Conservation (phyloP, 176 grass and related monocot genomes). For the Aechmea fasciata region DNA sequence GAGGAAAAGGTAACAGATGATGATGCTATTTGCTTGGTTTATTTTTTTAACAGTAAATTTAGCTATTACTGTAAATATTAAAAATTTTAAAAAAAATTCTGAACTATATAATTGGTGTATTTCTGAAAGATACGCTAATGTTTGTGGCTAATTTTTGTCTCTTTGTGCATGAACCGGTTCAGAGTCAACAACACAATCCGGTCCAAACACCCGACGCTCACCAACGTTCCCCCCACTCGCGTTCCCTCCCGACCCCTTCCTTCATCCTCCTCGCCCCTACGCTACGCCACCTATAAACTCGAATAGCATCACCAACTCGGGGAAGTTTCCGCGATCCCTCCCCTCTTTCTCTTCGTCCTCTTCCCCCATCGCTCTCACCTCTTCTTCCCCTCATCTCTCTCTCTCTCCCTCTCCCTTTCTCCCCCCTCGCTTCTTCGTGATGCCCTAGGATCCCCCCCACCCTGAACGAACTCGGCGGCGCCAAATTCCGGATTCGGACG, state of each 20-base stretch:
- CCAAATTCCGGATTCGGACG: not conserved
- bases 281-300: slow-evolving; percentile 2
- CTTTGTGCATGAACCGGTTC: too few species aligned
- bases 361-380: not conserved
- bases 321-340: slow-evolving; percentile 29
- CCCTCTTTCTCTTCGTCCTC: not conserved
- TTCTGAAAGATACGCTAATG: too few species aligned
- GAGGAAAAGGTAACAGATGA: too few species aligned
- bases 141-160: too few species aligned
- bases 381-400: not conserved
- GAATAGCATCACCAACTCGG: slow-evolving; percentile 33
- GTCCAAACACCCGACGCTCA: not conserved
- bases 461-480: not conserved
- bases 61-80: too few species aligned
- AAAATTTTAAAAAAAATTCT: too few species aligned
- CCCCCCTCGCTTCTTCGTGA: not conserved
- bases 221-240: not conserved
- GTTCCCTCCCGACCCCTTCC: not conserved
- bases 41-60: too few species aligned
- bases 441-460: not conserved
- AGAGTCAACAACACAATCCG: too few species aligned
- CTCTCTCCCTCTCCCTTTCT: not conserved
- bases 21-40: too few species aligned
- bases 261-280: slow-evolving; percentile 6
- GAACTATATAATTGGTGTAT: too few species aligned